phyloP scores from a whole-genome alignment of 2,329 filamentous ascomycete species.

The Dactylellina sp. region DNA sequence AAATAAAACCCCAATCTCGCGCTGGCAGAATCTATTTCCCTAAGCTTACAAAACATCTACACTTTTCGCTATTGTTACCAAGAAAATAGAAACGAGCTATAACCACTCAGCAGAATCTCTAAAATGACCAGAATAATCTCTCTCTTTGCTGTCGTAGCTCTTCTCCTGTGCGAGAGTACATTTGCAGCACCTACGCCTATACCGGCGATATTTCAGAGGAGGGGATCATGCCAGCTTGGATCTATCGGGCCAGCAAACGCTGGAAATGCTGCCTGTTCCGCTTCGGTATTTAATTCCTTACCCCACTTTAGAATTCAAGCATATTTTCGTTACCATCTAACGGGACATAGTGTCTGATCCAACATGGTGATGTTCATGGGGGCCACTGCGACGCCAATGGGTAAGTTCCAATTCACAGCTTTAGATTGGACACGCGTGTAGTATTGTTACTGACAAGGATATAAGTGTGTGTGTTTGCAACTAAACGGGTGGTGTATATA shows the following conservation, averaged over 20 bases:
- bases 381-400: neutral
- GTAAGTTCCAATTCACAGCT: conserved; percentile 1
- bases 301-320: neutral
- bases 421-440: neutral
- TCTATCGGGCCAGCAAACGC: conserved; percentile 1
- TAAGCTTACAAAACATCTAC: neutral
- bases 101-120: neutral
- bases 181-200: conserved; percentile 1
- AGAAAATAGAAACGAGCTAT: neutral
- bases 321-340: neutral
- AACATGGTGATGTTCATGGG: conserved; percentile 4
- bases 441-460: conserved; percentile 3
- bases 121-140: conserved; percentile 4
- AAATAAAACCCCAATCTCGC: no score
- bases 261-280: conserved; percentile 1
- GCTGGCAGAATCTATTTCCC: no score
- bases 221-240: neutral
- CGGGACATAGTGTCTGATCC: neutral
- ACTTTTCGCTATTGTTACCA: neutral
- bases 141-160: neutral
- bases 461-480: neutral
- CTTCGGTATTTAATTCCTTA: neutral
- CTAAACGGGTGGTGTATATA: no score
- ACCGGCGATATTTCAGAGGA: neutral
- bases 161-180: neutral